Evolutionary conservation across 2,329 filamentous ascomycete species (phyloP), one percentile per base, ranked within the genome.

Genomic region (Neopestalotiopsis rosae): DNA sequence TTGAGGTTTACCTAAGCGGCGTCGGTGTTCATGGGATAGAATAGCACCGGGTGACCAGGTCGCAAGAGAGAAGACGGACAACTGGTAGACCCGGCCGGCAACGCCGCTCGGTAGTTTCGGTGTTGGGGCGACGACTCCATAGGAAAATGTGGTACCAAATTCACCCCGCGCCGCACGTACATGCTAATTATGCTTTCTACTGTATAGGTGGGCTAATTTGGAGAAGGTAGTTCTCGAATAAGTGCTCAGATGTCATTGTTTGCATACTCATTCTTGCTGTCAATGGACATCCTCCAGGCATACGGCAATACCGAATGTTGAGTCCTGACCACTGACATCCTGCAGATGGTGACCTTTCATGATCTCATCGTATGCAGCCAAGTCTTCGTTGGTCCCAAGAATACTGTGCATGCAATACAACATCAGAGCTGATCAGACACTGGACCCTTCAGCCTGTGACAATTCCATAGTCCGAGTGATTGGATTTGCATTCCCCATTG

Each of bases 1-100:
- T 38, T 40, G 13, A 20, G 34, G 59, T 34, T 62, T 62, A 62
- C 59, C 32, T 62, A 62, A 62, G 59, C 59, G 59, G 59, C 28
- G 59, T 40, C 30, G 24, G 57, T 30, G 9, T 59, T 30, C 24
- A 30, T 59, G 24, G 24, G 57, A 5, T 7, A n/a, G 30, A 34
- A 24, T 14, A 30, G 14, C 57, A 30, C 57, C 57, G 57, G 24
- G 24, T 59, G 57, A 34, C 57, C 24, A 59, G 20, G 42, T 49
- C 1, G 45, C 6, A 52, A 10, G 45, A 52, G 17, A 52, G 45
- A 52, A n/a, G 17, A 52, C 20, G 45, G 45, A 52, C 45, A 52
- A 52, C 6, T 38, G 34, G 34, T 38, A 10, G 45, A 1, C n/a
- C 45, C 45, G 14, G 45, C 45, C 45, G 45, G 45, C 45, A 52